Conservation (phyloP, 257 asterid species). For the Voacanga thouarsii region DNA sequence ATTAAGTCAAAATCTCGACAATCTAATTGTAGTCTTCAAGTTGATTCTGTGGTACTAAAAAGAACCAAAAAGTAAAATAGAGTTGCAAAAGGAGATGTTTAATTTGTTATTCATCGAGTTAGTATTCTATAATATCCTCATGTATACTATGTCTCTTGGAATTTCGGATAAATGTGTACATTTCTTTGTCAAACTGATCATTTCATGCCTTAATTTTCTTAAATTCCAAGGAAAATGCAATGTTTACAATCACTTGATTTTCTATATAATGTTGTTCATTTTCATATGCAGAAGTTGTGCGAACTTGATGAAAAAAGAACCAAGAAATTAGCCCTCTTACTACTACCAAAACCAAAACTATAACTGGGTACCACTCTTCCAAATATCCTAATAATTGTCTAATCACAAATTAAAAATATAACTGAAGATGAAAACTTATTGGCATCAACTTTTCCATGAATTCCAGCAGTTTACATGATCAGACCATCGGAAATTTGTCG, state of each 20-base stretch:
- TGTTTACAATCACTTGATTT: neutral
- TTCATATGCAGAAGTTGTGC: no score
- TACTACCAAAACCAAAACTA: no score
- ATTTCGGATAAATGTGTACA: no score
- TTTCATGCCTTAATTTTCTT: neutral
- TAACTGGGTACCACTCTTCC: neutral
- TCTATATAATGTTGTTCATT: no score
- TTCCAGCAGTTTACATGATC: conserved; percentile 17
- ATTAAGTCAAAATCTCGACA: no score
- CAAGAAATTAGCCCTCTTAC: no score
- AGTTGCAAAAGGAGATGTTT: no score
- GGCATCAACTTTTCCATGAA: neutral
- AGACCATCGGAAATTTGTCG: conserved; percentile 33
- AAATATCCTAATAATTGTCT: neutral
- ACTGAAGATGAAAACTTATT: no score
- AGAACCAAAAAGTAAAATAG: no score
- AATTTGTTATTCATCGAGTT: neutral
- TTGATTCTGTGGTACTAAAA: no score
- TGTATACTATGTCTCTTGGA: neutral
- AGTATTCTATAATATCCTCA: neutral
- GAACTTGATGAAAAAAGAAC: no score
- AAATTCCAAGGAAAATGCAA: neutral
- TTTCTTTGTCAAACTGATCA: neutral
- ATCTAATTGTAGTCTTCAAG: no score
- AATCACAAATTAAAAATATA: neutral